A percentile compares a stretch with the other conserved stretches of the same genome.
These are phyloP conservation scores for Rhypophila decipiens DNA, from an alignment of 495 filamentous ascomycete genomes.

Conservation along the genomic window DNA sequence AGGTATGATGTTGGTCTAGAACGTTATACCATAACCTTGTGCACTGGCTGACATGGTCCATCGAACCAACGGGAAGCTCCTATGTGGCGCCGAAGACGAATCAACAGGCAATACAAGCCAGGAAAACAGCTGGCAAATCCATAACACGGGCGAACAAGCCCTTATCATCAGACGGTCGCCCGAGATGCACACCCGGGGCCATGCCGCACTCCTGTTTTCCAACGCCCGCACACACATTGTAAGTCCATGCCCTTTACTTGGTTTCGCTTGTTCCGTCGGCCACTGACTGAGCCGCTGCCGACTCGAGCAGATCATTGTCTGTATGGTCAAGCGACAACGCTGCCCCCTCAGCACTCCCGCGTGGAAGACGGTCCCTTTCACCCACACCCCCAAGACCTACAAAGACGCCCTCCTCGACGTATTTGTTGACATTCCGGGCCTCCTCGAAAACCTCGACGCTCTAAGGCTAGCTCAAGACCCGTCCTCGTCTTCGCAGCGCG, in stretches of 20 bases:
- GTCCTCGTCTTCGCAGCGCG: not conserved
- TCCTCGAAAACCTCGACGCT: constrained; percentile 1
- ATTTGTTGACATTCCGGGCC: constrained; percentile 1
- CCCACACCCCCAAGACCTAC: constrained; percentile 1
- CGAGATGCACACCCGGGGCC: not conserved
- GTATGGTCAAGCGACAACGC: not conserved
- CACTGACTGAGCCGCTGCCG: too few relatives aligned
- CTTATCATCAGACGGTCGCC: not conserved
- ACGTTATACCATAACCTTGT: too few relatives aligned
- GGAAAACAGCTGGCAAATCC: not conserved
- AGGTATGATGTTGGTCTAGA: too few relatives aligned
- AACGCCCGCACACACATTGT: not conserved
- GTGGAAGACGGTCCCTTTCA: constrained; percentile 5
- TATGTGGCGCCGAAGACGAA: not conserved
- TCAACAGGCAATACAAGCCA: not conserved
- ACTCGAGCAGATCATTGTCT: not conserved
- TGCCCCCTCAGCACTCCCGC: constrained; percentile 1
- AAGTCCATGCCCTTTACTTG: too few relatives aligned
- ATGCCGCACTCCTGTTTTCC: not conserved
- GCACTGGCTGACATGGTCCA: too few relatives aligned
- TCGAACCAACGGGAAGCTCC: too few relatives aligned
- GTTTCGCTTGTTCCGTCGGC: too few relatives aligned
- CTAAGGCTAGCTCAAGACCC: too few relatives aligned
- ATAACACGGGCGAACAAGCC: not conserved
- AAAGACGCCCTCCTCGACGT: constrained; percentile 4